Base-by-base conservation (phyloP, 495 filamentous ascomycete species). In the Xylaria venustula region DNA sequence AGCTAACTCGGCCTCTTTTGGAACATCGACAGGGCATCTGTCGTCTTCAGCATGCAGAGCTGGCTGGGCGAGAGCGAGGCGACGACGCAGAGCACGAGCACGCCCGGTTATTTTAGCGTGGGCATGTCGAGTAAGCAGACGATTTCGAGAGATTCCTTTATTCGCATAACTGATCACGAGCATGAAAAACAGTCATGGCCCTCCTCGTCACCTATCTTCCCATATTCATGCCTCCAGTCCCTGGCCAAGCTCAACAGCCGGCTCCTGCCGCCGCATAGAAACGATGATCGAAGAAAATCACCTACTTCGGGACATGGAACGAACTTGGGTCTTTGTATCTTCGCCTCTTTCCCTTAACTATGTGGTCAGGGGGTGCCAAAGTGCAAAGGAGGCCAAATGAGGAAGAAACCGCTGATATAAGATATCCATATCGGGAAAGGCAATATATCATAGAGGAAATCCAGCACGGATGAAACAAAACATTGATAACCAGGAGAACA, bases 61-160 rank as follows among this genome's bases (percentile, higher is more conserved):
- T 96, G 91, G 92, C 82, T 97, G 17, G 87, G 87, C 59, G 92
- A 96, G 78, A 89, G 87, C 64, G 84, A 88, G 47, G 90, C 92
- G 40, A 80, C 88, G 67, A 62, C 57, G 15, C 87, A 83, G 75
- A 86, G 82, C 57, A 71, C 79, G 44, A 76, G 79, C 41, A 92
- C 90, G 5, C 92, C 92, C n/a, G 87, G 86, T 14, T 91, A 91
- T 71, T 90, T 95, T 76, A 87, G 85, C 49, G 88, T 95, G 44
- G 82, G 87, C 64, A 96, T 97, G 92, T 83, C 91, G 11, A 71
- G 91, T 96, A 80, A 69, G 91, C 28, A 41, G 41, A 49, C 8
- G 22, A 19, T 14, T 37, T 25, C 17, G 30, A n/a, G n/a, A n/a
- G n/a, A 6, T 7, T 7, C 30, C 8, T 28, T 34, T 6, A 36